These are phyloP conservation scores for Neonectria punicea DNA, from an alignment of 2,329 filamentous ascomycete genomes.

Conservation along the genomic window DNA sequence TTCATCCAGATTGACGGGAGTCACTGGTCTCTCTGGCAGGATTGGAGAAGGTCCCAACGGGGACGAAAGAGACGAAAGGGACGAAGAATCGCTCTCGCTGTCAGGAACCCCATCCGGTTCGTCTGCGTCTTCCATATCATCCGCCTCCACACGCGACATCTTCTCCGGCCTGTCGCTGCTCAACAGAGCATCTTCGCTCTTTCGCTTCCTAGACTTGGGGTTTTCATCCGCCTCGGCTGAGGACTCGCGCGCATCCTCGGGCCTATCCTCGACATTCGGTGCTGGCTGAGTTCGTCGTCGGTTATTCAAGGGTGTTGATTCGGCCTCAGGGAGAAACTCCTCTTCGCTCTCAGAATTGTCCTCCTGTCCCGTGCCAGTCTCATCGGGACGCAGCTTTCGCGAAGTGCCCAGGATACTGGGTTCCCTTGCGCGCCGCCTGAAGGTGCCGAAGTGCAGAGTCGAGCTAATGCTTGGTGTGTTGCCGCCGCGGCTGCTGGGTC, in stretches of 20 bases:
- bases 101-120: constrained; percentile 28
- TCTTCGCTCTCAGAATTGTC: constrained; percentile 55
- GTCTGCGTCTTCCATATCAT: constrained; percentile 27
- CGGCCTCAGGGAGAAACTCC: constrained; percentile 70
- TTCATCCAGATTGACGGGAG: constrained; percentile 59
- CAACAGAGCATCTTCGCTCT: constrained; percentile 60
- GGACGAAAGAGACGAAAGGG: constrained; percentile 52
- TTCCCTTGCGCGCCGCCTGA: constrained; percentile 67
- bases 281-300: constrained; percentile 52
- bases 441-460: constrained; percentile 66
- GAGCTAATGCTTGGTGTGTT: constrained; percentile 61
- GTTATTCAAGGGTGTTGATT: constrained; percentile 72
- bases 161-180: constrained; percentile 52
- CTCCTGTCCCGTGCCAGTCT: constrained; percentile 43
- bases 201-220: constrained; percentile 63
- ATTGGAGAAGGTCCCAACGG: constrained; percentile 46
- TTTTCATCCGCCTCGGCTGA: constrained; percentile 41
- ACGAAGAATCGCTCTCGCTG: constrained; percentile 51
- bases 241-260: constrained; percentile 33
- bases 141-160: constrained; percentile 44
- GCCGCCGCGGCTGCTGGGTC: constrained; percentile 62
- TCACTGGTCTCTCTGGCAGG: constrained; percentile 48
- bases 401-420: constrained; percentile 69
- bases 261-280: constrained; percentile 30
- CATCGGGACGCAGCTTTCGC: constrained; percentile 54